A percentile compares a stretch with the other conserved stretches of the same genome.
These are phyloP conservation scores for Graphiopsis chlorocephala DNA, from an alignment of 2,329 filamentous ascomycete species.

Conservation along the genomic window DNA sequence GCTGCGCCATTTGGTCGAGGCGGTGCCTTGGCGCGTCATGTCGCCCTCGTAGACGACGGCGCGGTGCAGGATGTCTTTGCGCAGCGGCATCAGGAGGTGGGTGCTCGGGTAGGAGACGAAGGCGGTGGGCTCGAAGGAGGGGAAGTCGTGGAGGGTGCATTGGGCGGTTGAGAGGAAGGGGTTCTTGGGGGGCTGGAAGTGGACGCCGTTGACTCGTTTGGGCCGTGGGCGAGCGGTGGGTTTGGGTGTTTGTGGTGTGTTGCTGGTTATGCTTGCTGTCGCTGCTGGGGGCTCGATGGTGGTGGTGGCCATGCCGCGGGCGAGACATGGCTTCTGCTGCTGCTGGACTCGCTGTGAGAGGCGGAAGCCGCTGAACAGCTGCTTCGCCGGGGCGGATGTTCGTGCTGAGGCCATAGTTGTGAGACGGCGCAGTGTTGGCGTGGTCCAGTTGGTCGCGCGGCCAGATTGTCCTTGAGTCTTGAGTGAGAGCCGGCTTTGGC, in stretches of 20 bases:
- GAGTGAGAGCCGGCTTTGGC: constrained; percentile 11
- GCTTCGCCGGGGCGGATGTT: constrained; percentile 38
- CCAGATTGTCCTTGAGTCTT: not conserved
- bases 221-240: not conserved
- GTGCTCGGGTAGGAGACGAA: constrained; percentile 76
- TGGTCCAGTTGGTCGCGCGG: not conserved
- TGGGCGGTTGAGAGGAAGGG: constrained; percentile 63
- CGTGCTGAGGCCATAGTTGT: constrained; percentile 40
- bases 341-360: constrained; percentile 21
- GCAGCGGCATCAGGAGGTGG: constrained; percentile 82
- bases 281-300: constrained; percentile 21
- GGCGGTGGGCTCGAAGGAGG: constrained; percentile 75
- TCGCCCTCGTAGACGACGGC: constrained; percentile 93
- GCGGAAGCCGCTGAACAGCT: constrained; percentile 30
- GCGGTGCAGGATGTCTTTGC: constrained; percentile 87
- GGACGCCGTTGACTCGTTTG: constrained; percentile 25
- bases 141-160: constrained; percentile 87
- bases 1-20: constrained; percentile 73
- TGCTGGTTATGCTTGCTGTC: constrained; percentile 34
- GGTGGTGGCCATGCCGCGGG: constrained; percentile 58
- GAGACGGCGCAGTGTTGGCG: not conserved
- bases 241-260: constrained; percentile 18
- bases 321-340: constrained; percentile 34
- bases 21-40: constrained; percentile 80
- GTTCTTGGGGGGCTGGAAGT: constrained; percentile 27